Percentiles rank a stretch among this genome's conserved stretches.
phyloP scores from a whole-genome alignment of 352 stramenopile genomes.

The Pythium sp. region DNA sequence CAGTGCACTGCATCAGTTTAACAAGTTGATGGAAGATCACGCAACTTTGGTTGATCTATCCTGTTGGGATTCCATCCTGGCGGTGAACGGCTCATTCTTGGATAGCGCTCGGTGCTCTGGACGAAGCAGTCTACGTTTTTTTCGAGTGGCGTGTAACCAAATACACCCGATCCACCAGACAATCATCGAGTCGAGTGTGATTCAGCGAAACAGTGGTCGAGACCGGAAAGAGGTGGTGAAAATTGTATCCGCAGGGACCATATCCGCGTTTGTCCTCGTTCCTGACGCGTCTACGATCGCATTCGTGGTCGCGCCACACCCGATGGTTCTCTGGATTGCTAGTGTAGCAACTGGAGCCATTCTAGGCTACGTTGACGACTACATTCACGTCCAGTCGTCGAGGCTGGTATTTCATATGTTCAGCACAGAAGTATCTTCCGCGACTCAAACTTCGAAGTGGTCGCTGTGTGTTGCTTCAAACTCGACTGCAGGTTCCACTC shows the following conservation, averaged over 20 bases:
- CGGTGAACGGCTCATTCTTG: slow-evolving; percentile 24
- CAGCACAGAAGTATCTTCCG: background rate
- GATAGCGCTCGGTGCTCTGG: slow-evolving; percentile 15
- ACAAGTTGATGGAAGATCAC: background rate
- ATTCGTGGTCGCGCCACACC: slow-evolving; percentile 1
- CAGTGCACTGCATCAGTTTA: slow-evolving; percentile 5
- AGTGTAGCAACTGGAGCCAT: background rate
- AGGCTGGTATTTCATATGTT: background rate
- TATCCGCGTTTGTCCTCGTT: slow-evolving; percentile 3
- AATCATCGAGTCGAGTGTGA: background rate
- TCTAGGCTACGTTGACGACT: slow-evolving; percentile 3
- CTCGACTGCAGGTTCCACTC: background rate
- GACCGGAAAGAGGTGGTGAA: background rate
- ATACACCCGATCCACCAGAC: slow-evolving; percentile 21
- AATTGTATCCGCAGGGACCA: background rate
- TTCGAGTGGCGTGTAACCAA: slow-evolving; percentile 14
- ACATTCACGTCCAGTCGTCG: background rate
- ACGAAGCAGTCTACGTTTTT: slow-evolving; percentile 26
- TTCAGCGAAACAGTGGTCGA: slow-evolving; percentile 1
- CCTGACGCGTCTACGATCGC: slow-evolving; percentile 1
- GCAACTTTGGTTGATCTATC: slow-evolving; percentile 15
- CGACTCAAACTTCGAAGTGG: background rate
- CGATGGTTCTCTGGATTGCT: slow-evolving; percentile 6
- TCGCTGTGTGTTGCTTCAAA: slow-evolving; percentile 1
- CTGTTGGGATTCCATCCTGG: slow-evolving; percentile 25